These are phyloP conservation scores for Amphichorda felina DNA, from an alignment of 2,329 filamentous ascomycete genomes.

Conservation along the genomic window DNA sequence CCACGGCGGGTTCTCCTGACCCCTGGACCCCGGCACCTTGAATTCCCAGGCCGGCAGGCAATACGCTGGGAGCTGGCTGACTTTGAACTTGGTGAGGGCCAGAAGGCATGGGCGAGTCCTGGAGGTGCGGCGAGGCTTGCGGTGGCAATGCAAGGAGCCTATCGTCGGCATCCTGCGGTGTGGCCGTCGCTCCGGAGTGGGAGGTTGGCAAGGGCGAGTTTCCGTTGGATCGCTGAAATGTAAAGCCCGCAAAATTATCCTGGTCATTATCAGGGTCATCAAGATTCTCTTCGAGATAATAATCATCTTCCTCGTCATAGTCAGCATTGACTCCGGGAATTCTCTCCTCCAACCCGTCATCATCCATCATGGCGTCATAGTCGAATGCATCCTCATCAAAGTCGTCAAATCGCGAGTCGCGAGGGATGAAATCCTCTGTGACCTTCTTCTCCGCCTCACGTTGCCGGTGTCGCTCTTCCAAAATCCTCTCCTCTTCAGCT, in stretches of 20 bases:
- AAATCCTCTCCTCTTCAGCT: slow-evolving; percentile 53
- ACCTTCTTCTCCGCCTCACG: slow-evolving; percentile 50
- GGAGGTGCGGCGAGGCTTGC: slow-evolving; percentile 22
- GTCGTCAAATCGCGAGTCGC: slow-evolving; percentile 47
- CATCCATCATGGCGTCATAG: slow-evolving; percentile 53
- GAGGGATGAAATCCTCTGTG: slow-evolving; percentile 19
- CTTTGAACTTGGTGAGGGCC: background rate
- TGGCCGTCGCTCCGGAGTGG: slow-evolving; percentile 29
- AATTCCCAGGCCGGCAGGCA: slow-evolving; percentile 28
- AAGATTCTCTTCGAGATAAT: slow-evolving; percentile 11
- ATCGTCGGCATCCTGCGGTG: slow-evolving; percentile 30
- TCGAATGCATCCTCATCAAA: slow-evolving; percentile 50
- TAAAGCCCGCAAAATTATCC: slow-evolving; percentile 49
- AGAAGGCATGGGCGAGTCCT: slow-evolving; percentile 1
- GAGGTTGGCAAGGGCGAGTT: slow-evolving; percentile 39
- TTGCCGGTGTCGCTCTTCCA: slow-evolving; percentile 63
- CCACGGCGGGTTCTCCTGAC: slow-evolving; percentile 3
- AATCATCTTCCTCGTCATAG: slow-evolving; percentile 28
- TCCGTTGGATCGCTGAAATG: slow-evolving; percentile 42
- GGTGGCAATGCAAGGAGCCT: background rate
- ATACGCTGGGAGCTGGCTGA: slow-evolving; percentile 3
- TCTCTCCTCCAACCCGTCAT: slow-evolving; percentile 54
- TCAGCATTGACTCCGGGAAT: slow-evolving; percentile 48
- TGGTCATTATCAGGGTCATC: slow-evolving; percentile 42
- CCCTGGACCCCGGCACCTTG: slow-evolving; percentile 18